phyloP scores from a whole-genome alignment of 768 basidiomycete genomes.

The Mycena maculata region DNA sequence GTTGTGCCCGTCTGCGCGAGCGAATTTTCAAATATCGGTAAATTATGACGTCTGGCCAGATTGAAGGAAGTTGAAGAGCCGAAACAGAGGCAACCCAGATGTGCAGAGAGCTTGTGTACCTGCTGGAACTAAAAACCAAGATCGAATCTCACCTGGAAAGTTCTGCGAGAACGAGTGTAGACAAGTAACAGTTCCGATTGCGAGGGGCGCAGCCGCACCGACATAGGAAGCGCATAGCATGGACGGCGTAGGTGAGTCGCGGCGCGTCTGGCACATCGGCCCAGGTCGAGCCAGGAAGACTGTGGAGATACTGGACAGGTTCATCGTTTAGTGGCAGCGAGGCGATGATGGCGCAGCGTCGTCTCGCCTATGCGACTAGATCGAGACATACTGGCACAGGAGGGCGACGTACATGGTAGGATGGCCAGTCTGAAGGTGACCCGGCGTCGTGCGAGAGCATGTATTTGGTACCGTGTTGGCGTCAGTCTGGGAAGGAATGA shows the following conservation, averaged over 20 bases:
- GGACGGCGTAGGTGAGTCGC: not conserved
- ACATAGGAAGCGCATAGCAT: not conserved
- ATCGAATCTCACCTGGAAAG: too few relatives aligned
- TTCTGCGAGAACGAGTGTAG: too few relatives aligned
- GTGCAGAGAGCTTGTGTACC: too few relatives aligned
- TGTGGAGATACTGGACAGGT: not conserved
- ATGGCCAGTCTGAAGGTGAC: slow-evolving; percentile 2
- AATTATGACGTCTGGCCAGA: too few relatives aligned
- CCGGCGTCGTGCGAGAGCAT: not conserved
- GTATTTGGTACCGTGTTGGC: too few relatives aligned
- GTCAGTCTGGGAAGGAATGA: not conserved
- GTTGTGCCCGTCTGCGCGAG: too few relatives aligned
- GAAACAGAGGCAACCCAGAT: too few relatives aligned
- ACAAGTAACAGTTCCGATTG: too few relatives aligned
- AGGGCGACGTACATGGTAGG: not conserved
- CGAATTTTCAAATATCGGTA: too few relatives aligned
- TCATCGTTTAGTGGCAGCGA: not conserved
- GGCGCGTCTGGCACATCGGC: not conserved
- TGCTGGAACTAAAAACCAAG: too few relatives aligned
- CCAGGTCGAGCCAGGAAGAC: not conserved
- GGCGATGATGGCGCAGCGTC: not conserved
- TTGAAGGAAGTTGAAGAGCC: too few relatives aligned
- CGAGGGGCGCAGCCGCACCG: not conserved
- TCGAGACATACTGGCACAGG: slow-evolving; percentile 3
- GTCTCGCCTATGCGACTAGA: not conserved